Evolutionary conservation across 805 yeast species (phyloP).

Genomic region (Candida broadrunensis): DNA sequence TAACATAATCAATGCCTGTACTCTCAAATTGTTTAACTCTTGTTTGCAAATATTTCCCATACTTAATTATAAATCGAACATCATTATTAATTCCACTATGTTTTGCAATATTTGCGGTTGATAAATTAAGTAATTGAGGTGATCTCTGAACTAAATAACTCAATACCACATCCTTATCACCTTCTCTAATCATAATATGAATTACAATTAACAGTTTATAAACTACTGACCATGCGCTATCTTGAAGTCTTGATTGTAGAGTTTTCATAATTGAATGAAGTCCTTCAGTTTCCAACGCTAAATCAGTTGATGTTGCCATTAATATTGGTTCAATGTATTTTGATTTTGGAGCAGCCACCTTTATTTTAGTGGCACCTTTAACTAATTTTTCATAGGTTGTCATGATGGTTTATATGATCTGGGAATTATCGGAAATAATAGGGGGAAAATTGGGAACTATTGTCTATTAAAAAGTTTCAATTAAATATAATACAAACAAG

Average conservation of each 20-base stretch:
- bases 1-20: slow-evolving; percentile 71
- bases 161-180: slow-evolving; percentile 74
- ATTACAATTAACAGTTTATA: slow-evolving; percentile 81
- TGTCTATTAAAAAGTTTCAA: too few species aligned
- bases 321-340: slow-evolving; percentile 94
- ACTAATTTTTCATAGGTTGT: slow-evolving; percentile 72
- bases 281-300: slow-evolving; percentile 41
- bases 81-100: slow-evolving; percentile 40
- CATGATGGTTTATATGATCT: slow-evolving; percentile 27
- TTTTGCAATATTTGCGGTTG: slow-evolving; percentile 34
- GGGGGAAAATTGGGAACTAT: background rate
- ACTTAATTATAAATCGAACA: slow-evolving; percentile 55
- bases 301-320: slow-evolving; percentile 57
- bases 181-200: slow-evolving; percentile 92
- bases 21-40: slow-evolving; percentile 69
- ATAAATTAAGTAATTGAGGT: slow-evolving; percentile 48
- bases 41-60: slow-evolving; percentile 65
- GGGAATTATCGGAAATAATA: background rate
- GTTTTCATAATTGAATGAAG: slow-evolving; percentile 69
- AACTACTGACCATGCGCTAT: slow-evolving; percentile 87
- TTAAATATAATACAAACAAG: too few species aligned
- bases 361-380: slow-evolving; percentile 51
- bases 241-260: slow-evolving; percentile 60
- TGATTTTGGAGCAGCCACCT: slow-evolving; percentile 96
- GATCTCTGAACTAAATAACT: slow-evolving; percentile 48